Conservation (phyloP, 2,329 filamentous ascomycete species). For the Hortaea werneckii region DNA sequence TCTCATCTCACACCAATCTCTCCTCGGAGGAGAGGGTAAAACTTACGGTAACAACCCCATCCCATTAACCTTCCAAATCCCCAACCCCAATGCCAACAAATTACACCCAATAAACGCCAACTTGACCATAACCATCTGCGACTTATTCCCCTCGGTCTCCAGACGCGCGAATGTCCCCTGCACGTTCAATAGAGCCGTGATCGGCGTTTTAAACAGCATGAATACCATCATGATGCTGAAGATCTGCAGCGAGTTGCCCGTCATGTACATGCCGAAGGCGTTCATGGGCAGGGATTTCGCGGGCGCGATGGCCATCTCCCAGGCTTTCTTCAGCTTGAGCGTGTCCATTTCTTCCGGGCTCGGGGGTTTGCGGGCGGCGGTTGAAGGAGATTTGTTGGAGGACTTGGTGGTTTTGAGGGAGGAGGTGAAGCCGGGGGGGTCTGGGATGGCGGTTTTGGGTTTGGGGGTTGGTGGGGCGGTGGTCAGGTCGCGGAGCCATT, state of each 20-base stretch:
- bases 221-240: slow-evolving; percentile 99
- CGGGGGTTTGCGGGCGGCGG: slow-evolving; percentile 51
- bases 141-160: slow-evolving; percentile 68
- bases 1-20: not conserved
- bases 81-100: slow-evolving; percentile 68
- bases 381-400: slow-evolving; percentile 5
- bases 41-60: slow-evolving; percentile 91
- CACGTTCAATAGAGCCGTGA: slow-evolving; percentile 72
- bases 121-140: slow-evolving; percentile 72
- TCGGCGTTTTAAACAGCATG: slow-evolving; percentile 95
- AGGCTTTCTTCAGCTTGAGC: slow-evolving; percentile 95
- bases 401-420: slow-evolving; percentile 10
- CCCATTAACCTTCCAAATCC: slow-evolving; percentile 90
- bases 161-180: slow-evolving; percentile 86
- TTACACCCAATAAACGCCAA: slow-evolving; percentile 81
- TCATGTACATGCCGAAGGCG: slow-evolving; percentile 99
- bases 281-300: slow-evolving; percentile 97
- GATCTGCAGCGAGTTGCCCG: slow-evolving; percentile 93
- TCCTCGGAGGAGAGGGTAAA: not conserved
- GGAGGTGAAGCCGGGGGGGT: slow-evolving; percentile 76
- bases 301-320: slow-evolving; percentile 89
- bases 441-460: slow-evolving; percentile 59
- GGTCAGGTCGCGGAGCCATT: slow-evolving; percentile 77
- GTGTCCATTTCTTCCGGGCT: slow-evolving; percentile 83
- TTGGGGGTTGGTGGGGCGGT: slow-evolving; percentile 52